Evolutionary conservation across 768 basidiomycete species (phyloP).

Genomic region (Mycena albidolilacea): DNA sequence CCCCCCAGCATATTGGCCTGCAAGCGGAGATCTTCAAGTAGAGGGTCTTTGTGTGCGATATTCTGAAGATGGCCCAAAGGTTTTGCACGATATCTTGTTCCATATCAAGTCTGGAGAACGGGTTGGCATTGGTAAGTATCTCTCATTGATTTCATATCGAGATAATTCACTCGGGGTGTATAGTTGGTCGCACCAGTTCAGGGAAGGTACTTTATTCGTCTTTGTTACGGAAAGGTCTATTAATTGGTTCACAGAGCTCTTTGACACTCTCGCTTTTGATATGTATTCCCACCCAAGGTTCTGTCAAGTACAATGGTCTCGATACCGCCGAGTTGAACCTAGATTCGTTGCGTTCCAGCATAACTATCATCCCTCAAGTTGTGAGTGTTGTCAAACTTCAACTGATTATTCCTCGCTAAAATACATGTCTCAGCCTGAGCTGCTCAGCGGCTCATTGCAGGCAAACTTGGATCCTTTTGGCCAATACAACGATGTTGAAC

Average conservation of each 20-base stretch:
- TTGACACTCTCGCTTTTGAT: conserved; percentile 66
- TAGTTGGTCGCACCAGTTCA: conserved; percentile 45
- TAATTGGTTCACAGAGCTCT: conserved; percentile 59
- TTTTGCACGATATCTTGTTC: conserved; percentile 46
- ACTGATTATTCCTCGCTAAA: neutral
- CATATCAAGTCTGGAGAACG: conserved; percentile 62
- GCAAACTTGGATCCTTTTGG: conserved; percentile 63
- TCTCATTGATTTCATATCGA: neutral
- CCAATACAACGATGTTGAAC: conserved; percentile 58
- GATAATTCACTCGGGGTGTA: neutral
- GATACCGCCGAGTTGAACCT: conserved; percentile 58
- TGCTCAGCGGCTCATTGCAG: conserved; percentile 59
- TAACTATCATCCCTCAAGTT: conserved; percentile 60
- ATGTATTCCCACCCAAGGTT: conserved; percentile 50
- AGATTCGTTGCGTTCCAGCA: conserved; percentile 57
- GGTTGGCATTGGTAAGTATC: conserved; percentile 55
- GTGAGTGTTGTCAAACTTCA: neutral
- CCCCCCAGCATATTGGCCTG: conserved; percentile 67
- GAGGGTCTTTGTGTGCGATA: conserved; percentile 59
- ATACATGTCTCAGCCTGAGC: conserved; percentile 44
- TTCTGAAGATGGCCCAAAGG: conserved; percentile 41
- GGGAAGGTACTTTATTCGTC: conserved; percentile 28
- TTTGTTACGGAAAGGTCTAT: neutral
- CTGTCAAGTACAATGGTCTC: conserved; percentile 59
- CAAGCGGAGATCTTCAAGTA: conserved; percentile 58